Conservation (phyloP, 768 basidiomycete genomes). For the Auricularia cornea region DNA sequence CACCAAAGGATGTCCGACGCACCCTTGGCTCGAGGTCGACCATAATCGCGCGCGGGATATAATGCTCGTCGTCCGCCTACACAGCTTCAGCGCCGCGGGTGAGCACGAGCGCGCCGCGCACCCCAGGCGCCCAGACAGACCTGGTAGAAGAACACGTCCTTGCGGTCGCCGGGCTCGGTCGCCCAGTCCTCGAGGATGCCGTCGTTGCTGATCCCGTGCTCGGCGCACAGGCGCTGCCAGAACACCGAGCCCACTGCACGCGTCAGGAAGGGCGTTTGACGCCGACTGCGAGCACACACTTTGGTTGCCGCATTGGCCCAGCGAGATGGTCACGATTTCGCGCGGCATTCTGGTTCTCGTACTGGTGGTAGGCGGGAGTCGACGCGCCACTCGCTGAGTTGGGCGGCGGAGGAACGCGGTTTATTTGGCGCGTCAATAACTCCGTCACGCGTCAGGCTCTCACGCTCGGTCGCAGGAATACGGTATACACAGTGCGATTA, state of each 20-base stretch:
- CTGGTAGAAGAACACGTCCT: constrained; percentile 99
- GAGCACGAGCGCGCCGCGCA: neutral
- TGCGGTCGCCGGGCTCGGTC: constrained; percentile 91
- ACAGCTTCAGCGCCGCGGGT: neutral
- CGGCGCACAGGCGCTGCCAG: constrained; percentile 98
- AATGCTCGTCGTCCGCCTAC: constrained; percentile 96
- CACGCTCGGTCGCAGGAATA: no score
- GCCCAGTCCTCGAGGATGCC: constrained; percentile 98
- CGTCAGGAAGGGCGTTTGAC: no score
- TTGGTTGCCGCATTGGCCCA: constrained; percentile 91
- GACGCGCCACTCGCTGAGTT: neutral
- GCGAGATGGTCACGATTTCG: constrained; percentile 75
- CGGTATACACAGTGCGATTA: no score
- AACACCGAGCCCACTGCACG: constrained; percentile 85
- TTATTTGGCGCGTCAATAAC: neutral
- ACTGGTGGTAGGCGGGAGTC: no score
- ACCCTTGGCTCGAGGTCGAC: constrained; percentile 96
- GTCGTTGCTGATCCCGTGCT: constrained; percentile 94
- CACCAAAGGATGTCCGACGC: constrained; percentile 16
- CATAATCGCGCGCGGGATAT: constrained; percentile 93
- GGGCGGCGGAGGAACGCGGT: neutral
- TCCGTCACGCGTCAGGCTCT: no score
- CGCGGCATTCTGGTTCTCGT: constrained; percentile 62
- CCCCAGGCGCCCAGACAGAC: neutral
- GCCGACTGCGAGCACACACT: constrained; percentile 48